Conservation (phyloP, 257 asterid species). For the Nicotiana sylvestris region DNA sequence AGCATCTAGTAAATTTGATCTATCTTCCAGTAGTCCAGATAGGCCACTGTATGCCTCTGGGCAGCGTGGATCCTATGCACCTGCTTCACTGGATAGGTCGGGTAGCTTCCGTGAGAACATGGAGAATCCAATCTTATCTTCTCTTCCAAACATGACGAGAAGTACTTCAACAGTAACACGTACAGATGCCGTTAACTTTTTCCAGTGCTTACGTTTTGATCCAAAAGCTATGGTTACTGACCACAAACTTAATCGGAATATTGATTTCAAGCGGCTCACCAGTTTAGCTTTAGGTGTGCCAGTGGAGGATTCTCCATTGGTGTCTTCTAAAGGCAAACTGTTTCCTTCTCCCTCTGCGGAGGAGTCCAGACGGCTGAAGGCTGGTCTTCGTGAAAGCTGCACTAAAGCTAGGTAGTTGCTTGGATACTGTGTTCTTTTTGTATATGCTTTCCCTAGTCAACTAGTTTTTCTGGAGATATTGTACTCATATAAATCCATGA, state of each 20-base stretch:
- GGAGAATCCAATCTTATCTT: constrained; percentile 70
- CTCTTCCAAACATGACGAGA: constrained; percentile 75
- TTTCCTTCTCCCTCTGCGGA: constrained; percentile 59
- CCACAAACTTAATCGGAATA: constrained; percentile 69
- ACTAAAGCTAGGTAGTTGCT: constrained; percentile 70
- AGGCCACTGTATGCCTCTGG: constrained; percentile 69
- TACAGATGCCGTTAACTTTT: constrained; percentile 67
- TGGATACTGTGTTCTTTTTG: constrained; percentile 1
- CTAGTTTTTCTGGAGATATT: constrained; percentile 16
- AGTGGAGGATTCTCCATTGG: constrained; percentile 56
- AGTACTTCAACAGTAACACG: constrained; percentile 60
- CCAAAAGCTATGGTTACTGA: constrained; percentile 75
- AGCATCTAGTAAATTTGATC: constrained; percentile 82
- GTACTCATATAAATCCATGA: constrained; percentile 9
- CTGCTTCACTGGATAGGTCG: constrained; percentile 73
- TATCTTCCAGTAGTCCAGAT: constrained; percentile 82
- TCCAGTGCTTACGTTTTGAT: constrained; percentile 83
- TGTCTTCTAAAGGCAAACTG: constrained; percentile 53
- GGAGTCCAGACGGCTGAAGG: constrained; percentile 71
- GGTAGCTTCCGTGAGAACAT: constrained; percentile 66
- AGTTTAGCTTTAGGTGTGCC: constrained; percentile 73
- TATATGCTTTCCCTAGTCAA: constrained; percentile 13
- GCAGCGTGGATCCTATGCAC: constrained; percentile 65
- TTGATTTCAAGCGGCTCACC: constrained; percentile 74
- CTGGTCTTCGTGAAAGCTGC: constrained; percentile 66